Base-by-base conservation (phyloP, 257 asterid species). In the Capsicum pubescens region DNA sequence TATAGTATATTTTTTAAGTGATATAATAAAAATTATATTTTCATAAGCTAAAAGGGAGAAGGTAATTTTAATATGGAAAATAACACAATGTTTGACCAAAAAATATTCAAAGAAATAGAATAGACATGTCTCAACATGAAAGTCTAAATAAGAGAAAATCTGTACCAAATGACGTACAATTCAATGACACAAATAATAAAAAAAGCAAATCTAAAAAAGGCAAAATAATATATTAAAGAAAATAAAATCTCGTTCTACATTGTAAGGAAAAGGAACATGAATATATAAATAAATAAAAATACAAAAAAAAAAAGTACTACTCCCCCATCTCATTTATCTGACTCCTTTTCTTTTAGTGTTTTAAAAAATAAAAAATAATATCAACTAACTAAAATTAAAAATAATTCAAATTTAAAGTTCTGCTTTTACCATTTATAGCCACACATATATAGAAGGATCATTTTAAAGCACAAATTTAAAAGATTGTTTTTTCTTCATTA, bases 101-200 rank as follows among this genome's bases (percentile, higher is more conserved):
- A 7, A 12, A 13, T 44, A 3, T 76, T 76, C 61, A 76, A 21
- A 7, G 61, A 50, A 76, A 76, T 7, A 7, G 61, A 50, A 76
- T 71, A 46, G 57, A 71, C 79, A 44, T 13, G n/a, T 71, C 57
- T 6, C 60, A 13, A 50, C 21, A 19, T 32, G 7, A 48, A 7
- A 74, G 80, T n/a, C 19, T 72, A 71, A 71, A 71, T 10, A 9
- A 19, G 39, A 71, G 60, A 74, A 50, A 74, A 74, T 50, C 57
- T 50, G 7, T 74, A 74, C 81, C 60, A 74, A 48, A 72, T 48
- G 3, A 72, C 5, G 80, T 46, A 50, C 17, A 72, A 72, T 48
- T 72, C 39, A 72, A 6, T 9, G 19, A 48, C 7, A 50, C 36
- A 74, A 70, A 74, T 13, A 48, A 74, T 50, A 7, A 70, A 74